Percentiles rank a stretch among this genome's conserved stretches.
Conservation (phyloP, 371 early-diverging fungal genomes). For the Fennellomyces sp. region DNA sequence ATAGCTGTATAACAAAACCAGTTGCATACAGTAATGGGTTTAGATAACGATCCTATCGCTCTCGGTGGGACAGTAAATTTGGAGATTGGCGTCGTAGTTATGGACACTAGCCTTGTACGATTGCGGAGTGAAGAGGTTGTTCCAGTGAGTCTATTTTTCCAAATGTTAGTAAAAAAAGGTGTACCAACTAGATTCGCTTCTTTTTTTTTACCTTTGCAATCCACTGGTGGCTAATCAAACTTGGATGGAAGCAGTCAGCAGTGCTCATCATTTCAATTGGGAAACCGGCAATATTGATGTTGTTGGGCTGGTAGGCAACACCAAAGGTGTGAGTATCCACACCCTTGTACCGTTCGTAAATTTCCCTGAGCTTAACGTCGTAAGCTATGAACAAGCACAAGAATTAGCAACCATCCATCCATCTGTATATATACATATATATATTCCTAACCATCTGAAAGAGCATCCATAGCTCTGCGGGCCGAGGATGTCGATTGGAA, state of each 20-base stretch:
- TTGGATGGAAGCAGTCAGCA: slow-evolving; percentile 22
- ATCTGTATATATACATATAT: too few relatives aligned
- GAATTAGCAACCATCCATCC: too few relatives aligned
- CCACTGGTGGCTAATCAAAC: slow-evolving; percentile 13
- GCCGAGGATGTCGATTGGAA: neutral
- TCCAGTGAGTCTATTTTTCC: slow-evolving; percentile 12
- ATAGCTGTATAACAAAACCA: neutral
- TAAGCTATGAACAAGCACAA: slow-evolving; percentile 8
- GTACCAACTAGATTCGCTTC: neutral
- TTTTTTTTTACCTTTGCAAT: slow-evolving; percentile 12
- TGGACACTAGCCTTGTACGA: neutral
- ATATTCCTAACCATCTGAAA: neutral
- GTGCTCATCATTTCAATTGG: slow-evolving; percentile 15
- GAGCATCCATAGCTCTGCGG: neutral
- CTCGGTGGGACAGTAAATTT: slow-evolving; percentile 21
- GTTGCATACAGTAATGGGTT: neutral
- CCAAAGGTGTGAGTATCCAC: neutral
- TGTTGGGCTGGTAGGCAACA: slow-evolving; percentile 11
- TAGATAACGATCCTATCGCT: slow-evolving; percentile 11
- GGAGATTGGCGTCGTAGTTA: slow-evolving; percentile 4
- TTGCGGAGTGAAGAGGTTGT: slow-evolving; percentile 10
- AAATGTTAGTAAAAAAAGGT: neutral
- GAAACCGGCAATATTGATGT: slow-evolving; percentile 11
- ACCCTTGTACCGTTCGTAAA: slow-evolving; percentile 14
- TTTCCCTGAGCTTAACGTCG: slow-evolving; percentile 7